Evolutionary conservation across 352 stramenopile species (phyloP), one percentile per base, ranked within the genome.

Genomic region (Pythium rishiriense): DNA sequence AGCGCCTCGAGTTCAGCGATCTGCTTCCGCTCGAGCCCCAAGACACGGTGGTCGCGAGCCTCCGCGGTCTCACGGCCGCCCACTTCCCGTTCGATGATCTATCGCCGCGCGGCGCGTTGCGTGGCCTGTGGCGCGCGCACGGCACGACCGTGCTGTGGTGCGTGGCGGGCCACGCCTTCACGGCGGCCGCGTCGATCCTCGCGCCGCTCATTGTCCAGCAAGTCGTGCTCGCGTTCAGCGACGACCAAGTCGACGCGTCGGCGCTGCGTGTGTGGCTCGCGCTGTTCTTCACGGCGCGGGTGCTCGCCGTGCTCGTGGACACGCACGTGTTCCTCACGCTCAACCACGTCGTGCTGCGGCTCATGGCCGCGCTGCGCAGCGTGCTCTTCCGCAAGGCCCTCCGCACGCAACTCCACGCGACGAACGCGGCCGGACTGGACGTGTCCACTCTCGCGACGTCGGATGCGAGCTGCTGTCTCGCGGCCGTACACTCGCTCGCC

Each of bases 341-440:
- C 12, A 61, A 81, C 21, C 29, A 82, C 15, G 50, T 76, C 1
- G 61, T 58, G 5, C 11, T 87, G 7, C 67, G 66, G 2, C 41
- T 81, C 5, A 81, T 65, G 0, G 72, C 78, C 25, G 64, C 77
- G 15, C 46, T 86, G 26, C 78, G 74, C 47, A 56, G 64, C 26
- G 57, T 82, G 14, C 47, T 86, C 8, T 83, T 86, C 56, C 48
- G 33, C 22, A 86, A 83, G 50, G 65, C 72, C 10, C 59, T 82
- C 51, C 73, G 71, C 3, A 64, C 63, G 11, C 24, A 45, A 28
- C 29, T 39, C 8, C 5, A 39, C n/a, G 10, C 33, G 33, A 14
- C 33, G 31, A 37, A 6, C 19, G 4, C 45, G 4, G 9, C n/a
- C 1, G 15, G 1, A 22, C 10, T 26, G 1, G 53, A 49, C 5